These are phyloP conservation scores for Leccinum pallidistipes DNA, from an alignment of 1,284 basidiomycete genomes.

Conservation along the genomic window DNA sequence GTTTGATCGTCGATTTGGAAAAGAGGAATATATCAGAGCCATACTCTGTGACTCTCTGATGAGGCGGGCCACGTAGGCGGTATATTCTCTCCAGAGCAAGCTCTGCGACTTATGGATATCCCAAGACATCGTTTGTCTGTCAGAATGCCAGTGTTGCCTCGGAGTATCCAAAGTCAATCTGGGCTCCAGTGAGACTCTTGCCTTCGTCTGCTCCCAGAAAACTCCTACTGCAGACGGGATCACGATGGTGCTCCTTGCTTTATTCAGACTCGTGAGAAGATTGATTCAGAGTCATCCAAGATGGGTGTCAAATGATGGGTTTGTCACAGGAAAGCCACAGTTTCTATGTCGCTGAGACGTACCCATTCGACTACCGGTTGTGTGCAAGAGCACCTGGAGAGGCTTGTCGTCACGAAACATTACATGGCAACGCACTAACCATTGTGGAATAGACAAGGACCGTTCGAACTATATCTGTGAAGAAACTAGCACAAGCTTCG, in stretches of 20 bases:
- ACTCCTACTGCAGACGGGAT: too few relatives aligned
- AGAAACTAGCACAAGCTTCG: slow-evolving; percentile 16
- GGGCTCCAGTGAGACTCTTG: neutral
- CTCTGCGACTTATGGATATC: slow-evolving; percentile 1
- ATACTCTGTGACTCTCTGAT: neutral
- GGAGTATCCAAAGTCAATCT: slow-evolving; percentile 1
- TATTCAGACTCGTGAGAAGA: neutral
- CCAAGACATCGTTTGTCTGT: slow-evolving; percentile 1
- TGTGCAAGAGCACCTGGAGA: neutral
- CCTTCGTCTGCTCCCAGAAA: neutral
- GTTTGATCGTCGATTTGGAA: neutral
- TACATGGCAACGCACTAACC: neutral
- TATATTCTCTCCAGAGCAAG: neutral
- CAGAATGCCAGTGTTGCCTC: neutral
- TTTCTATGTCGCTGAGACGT: neutral
- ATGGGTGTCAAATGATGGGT: neutral
- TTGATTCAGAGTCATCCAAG: neutral
- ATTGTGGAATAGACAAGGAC: neutral
- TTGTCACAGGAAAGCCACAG: neutral
- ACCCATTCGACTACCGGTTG: neutral
- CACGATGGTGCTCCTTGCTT: neutral
- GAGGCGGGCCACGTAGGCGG: neutral
- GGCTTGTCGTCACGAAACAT: neutral
- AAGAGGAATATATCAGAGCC: neutral
- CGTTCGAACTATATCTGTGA: neutral